Base-by-base conservation (phyloP, 768 basidiomycete species). In the Tricholoma flavovirens region DNA sequence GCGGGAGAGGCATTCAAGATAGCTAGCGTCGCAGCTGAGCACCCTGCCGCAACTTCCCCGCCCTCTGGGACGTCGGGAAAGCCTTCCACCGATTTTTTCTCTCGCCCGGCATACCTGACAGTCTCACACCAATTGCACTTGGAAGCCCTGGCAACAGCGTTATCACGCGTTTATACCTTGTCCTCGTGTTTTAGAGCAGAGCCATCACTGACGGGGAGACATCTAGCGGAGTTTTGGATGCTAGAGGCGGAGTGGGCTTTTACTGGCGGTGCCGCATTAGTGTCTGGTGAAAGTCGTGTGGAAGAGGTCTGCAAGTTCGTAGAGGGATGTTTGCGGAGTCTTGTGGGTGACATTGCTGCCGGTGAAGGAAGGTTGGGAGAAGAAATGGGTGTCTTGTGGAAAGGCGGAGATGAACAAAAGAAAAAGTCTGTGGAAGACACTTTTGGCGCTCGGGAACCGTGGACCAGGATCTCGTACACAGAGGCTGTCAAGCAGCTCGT, bases 211-310 rank as follows among this genome's bases (percentile, higher is more conserved):
- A 98, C 96, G 1, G 82, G 83, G 30, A 79, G 96, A n/a, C 97
- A 99, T 67, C 81, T 99, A 11, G 85, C 92, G 51, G 97, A 99
- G 69, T 99, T 99, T 70, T 98, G 93, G 90, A 99, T 99, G 97
- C 83, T 98, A 53, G 97, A 99, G 72, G 95, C 91, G 0, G 97
- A 99, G 67, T 87, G 92, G 81, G 84, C 84, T 2, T 72, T 76
- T 45, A 53, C 40, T 29, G 26, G 40, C 5, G 57, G 51, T 1
- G 59, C 50, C 24, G 38, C 36, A n/a, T 17, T 30, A 14, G 7
- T 11, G 26, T 10, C 21, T 21, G 49, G 48, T 36, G 46, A 26
- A 32, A 49, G 55, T 33, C 36, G 54, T 5, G 53, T 76, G 80
- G 59, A 83, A 74, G 73, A 73, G 15, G 66, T 79, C 15, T 77